These are phyloP conservation scores for Pelargonium nanum DNA, from an alignment of 345 rosid genomes.

Conservation along the genomic window DNA sequence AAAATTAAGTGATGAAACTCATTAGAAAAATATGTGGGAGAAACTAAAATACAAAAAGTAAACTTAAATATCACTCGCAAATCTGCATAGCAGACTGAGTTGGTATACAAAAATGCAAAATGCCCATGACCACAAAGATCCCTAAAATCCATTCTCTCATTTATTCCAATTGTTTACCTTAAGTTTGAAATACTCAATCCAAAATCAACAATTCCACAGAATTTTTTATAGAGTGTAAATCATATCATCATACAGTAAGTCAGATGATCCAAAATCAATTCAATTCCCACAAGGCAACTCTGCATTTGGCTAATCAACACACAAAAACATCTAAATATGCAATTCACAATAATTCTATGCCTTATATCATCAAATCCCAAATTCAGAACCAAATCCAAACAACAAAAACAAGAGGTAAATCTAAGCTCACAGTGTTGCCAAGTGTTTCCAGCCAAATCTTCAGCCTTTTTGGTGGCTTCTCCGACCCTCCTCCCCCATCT, in stretches of 20 bases:
- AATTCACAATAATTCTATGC: too few relatives aligned
- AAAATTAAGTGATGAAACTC: too few relatives aligned
- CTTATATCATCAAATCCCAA: too few relatives aligned
- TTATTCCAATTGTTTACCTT: not conserved
- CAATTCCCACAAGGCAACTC: not conserved
- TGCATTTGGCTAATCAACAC: too few relatives aligned
- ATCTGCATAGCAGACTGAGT: not conserved
- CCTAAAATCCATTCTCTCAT: not conserved
- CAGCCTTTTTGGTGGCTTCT: not conserved
- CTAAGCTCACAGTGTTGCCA: not conserved
- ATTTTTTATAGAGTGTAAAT: too few relatives aligned
- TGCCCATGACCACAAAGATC: not conserved
- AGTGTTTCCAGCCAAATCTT: not conserved
- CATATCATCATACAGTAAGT: not conserved
- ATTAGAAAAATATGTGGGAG: not conserved
- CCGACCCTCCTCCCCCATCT: not conserved
- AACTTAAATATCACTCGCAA: not conserved
- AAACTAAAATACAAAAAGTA: not conserved
- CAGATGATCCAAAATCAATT: not conserved
- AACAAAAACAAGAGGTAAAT: too few relatives aligned
- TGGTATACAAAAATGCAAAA: too few relatives aligned
- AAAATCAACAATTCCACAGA: too few relatives aligned
- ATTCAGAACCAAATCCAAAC: too few relatives aligned
- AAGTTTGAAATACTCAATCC: not conserved
- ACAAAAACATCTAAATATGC: too few relatives aligned